Evolutionary conservation across 179 eudicot species (phyloP).

Genomic region (Patellifolia procumbens): DNA sequence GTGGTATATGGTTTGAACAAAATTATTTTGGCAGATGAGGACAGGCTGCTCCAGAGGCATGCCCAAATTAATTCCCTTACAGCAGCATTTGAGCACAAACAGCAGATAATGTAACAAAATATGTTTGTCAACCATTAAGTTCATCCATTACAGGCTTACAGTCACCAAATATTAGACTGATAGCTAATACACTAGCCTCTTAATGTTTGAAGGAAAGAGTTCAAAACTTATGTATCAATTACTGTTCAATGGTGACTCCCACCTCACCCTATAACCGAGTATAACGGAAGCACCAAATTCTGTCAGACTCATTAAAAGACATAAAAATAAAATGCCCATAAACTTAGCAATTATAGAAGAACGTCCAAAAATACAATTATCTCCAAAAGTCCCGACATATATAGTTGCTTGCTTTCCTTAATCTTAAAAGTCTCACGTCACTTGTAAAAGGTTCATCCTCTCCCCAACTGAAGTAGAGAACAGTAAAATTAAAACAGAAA

Average conservation of each 20-base stretch:
- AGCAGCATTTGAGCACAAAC: background rate
- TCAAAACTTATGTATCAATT: background rate
- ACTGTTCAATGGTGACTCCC: background rate
- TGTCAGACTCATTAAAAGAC: conserved; percentile 1
- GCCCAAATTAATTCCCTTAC: background rate
- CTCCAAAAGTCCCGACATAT: background rate
- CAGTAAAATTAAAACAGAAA: too few species aligned
- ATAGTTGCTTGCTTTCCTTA: background rate
- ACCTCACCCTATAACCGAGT: background rate
- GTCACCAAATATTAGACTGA: background rate
- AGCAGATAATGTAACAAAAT: background rate
- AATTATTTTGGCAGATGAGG: background rate
- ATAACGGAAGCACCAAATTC: background rate
- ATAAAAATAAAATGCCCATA: background rate
- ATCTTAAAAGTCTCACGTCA: too few species aligned
- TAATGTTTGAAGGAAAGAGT: background rate
- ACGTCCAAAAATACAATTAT: background rate
- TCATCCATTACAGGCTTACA: background rate
- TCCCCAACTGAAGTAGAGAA: background rate
- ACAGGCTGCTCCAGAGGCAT: background rate
- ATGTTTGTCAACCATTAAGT: background rate
- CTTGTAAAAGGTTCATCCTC: background rate
- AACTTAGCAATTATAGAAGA: background rate
- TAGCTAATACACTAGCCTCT: background rate
- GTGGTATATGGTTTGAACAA: too few species aligned